Base-by-base conservation (phyloP, 805 yeast species). In the Pichia ethanolica region DNA sequence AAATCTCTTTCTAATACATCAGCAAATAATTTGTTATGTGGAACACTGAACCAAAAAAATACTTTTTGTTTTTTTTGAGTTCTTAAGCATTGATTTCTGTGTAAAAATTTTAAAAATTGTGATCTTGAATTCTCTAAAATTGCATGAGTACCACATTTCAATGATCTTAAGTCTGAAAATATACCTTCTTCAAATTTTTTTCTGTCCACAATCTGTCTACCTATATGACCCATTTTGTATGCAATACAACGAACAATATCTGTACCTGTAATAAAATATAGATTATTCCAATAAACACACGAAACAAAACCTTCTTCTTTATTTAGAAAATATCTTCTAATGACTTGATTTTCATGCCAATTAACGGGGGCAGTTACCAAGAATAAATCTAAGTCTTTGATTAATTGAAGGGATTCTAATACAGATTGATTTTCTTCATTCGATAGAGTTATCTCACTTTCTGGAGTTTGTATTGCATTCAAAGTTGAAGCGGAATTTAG, bases 61-160 rank as follows among this genome's bases (percentile, higher is more conserved):
- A 91, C 97, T 62, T 93, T 91, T 64, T 91, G 99, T 61, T 93
- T 91, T 75, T 91, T 91, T 60, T 91, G 97, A 0, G 99, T 91
- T 58, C 96, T 76, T 28, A 91, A 72, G 63, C 98, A 91, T 55
- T 83, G 81, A 63, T 91, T 87, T 61, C 83, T 86, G 68, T 86
- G 89, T 30, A 91, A 71, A 59, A 91, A 89, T 54, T 84, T 86
- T 52, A 91, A 72, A 63, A 91, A 89, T 35, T 81, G 82, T 0
- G 96, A 87, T 62, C 86, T 81, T 13, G 98, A 96, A 43, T 79
- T 80, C 64, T 91, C 98, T 50, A 91, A 71, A 5, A 88, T 77
- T 12, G 98, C 96, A 70, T 89, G 91, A 5, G 81, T 75, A 26
- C 93, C 95, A 63, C 89, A 79, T 67, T 90, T 91, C 52, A 93